Evolutionary conservation across 2,329 filamentous ascomycete species (phyloP), one percentile per base, ranked within the genome.

Genomic region (Teratosphaeria epicoccoides): DNA sequence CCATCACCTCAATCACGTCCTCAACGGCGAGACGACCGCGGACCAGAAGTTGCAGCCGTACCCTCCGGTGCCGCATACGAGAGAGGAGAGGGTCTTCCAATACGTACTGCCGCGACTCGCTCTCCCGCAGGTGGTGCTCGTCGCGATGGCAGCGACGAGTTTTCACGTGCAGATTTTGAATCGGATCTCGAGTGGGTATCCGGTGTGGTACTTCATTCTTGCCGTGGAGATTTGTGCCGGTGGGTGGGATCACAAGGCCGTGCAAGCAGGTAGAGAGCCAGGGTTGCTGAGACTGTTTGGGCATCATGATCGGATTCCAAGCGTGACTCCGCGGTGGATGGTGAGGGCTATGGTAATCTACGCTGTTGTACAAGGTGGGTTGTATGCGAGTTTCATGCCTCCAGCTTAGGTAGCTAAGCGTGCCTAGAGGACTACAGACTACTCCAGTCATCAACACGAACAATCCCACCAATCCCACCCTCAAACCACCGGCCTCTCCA

Each of bases 121-220:
- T 1, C 69, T 83, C 3, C 79, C 81, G 3, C 91, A 98, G 68
- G 68, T 86, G 1, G 52, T 90, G 3, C 74, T 98, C 17, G 83
- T 85, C 1, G 55, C 80, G 2, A 68, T 91, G 53, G 87, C 88
- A 20, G 69, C 90, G 20, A 88, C 84, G 11, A 88, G 74, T 56
- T 95, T 94, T 64, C 93, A 98, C 65, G 85, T 96, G 24, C 93
- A 98, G 69, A 94, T 98, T 59, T 85, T 97, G 62, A 95, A 85
- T 44, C 81, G 93, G 23, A 77, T 98, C 14, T 85, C 88, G 1
- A 95, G 90, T 0, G 91, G 84, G 0, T 95, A 91, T 68, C 87
- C 89, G 1, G 70, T 93, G 17, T 96, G 89, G 88, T 93, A 95
- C 66, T 84, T 86, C 76, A 88, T 85, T 75, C 66, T 95, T 37